Evolutionary conservation across 2,329 filamentous ascomycete species (phyloP), one percentile per base, ranked within the genome.

Genomic region (Arthroderma sp.): DNA sequence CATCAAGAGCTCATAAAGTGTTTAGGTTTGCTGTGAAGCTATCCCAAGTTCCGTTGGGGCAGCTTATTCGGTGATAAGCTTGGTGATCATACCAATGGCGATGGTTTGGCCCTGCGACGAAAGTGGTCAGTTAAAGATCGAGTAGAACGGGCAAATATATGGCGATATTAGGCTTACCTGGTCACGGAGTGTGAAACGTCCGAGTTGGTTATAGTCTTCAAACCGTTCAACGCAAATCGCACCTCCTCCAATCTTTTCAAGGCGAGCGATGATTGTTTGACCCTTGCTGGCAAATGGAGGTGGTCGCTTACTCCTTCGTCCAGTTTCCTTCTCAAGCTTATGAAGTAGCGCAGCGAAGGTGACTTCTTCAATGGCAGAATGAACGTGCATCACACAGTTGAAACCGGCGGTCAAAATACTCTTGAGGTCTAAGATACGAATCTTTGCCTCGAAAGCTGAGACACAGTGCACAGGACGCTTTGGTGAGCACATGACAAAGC

Each of bases 1-100:
- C 15, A 22, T 22, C 15, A 22, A 22, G 15, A 22, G 15, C 15
- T 22, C 15, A 22, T 22, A 22, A 22, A 22, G 15, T 22, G 15
- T 22, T 22, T 22, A 22, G 15, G 15, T 22, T 22, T 22, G 15
- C 15, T 22, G 15, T 22, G 15, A 22, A 22, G 15, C 15, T 22
- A 22, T 22, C 15, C 15, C 15, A 22, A 22, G 15, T 22, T 22
- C 15, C 15, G 15, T 22, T 22, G 15, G 15, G 15, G 15, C 15
- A 22, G 15, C 15, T 22, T 22, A 22, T 40, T 72, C 66, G 3
- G 66, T 70, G 54, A 84, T 78, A 49, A 98, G 76, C 75, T 88
- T 95, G 48, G 86, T 95, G 64, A 98, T 93, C 77, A 98, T 98
- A 60, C 91, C 91, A 69, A 98, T 98, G 46, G 91, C 91, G 70